Conservation (phyloP, 2,329 filamentous ascomycete genomes). For the Aspergillus ustus region DNA sequence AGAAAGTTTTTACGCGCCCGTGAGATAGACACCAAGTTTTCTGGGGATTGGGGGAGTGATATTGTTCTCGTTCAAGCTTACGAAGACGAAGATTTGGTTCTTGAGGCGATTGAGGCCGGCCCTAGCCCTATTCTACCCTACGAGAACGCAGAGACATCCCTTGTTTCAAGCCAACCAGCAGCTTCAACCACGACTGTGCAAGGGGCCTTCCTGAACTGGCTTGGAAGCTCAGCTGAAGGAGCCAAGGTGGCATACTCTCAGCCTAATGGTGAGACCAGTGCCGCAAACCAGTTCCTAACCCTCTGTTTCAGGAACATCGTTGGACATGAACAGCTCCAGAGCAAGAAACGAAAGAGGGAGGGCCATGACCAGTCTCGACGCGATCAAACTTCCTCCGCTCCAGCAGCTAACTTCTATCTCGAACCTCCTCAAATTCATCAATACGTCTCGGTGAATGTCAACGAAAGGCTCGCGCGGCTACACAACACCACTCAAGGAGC, state of each 20-base stretch:
- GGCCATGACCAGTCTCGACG: background rate
- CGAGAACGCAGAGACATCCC: background rate
- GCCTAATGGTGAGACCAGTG: background rate
- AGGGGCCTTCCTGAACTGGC: background rate
- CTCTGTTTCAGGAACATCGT: background rate
- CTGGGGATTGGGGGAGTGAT: slow-evolving; percentile 40
- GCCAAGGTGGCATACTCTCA: background rate
- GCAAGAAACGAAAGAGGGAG: background rate
- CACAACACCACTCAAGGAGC: background rate
- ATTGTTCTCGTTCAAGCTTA: slow-evolving; percentile 21
- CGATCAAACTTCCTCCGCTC: background rate
- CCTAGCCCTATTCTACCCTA: background rate
- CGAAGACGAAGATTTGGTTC: background rate
- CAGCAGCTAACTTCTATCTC: background rate
- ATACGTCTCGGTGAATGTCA: background rate
- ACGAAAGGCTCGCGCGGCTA: background rate
- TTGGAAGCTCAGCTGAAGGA: background rate
- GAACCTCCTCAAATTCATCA: background rate
- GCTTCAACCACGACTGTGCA: background rate
- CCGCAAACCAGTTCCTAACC: background rate
- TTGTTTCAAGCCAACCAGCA: background rate
- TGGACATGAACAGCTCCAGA: background rate
- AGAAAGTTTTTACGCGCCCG: slow-evolving; percentile 36
- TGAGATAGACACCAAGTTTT: slow-evolving; percentile 33
- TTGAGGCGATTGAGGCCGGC: background rate